Base-by-base conservation (phyloP, 208 protist genomes). In the Leishmania turanica region DNA sequence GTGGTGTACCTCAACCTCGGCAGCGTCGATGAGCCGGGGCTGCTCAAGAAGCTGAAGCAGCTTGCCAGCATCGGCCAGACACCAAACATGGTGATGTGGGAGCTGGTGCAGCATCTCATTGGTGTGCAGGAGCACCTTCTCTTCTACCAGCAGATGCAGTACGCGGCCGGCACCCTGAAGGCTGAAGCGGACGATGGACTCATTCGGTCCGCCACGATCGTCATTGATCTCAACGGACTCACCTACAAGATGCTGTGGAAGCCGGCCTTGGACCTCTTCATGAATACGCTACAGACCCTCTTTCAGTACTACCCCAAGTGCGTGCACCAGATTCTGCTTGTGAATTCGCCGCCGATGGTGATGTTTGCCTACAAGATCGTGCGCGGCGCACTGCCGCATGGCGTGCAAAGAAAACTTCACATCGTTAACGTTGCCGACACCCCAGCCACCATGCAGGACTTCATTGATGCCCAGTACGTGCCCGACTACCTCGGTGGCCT, bases 221-320 rank as follows among this genome's bases (percentile, higher is more conserved):
- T 94, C 51, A 71, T 94, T 31, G 90, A 94, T 68, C 76, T 79
- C 15, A 72, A 27, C 21, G 87, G 88, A 49, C 82, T 94, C 24
- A 87, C 60, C 53, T 94, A 91, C 86, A 89, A 89, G 82, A 90
- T 88, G 83, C 80, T 94, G 70, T 92, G 89, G 88, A 91, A 87
- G 68, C 91, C 91, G n/a, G 87, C 88, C 9, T 54, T 94, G 21
- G 85, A 92, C 62, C 79, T 94, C 47, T 88, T 94, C 66, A 85
- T 78, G 60, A 68, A 87, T 21, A 78, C 54, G 42, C 53, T 92
- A 19, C 75, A 65, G 40, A 76, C 58, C 19, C 75, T 92, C 54
- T 89, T 90, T 71, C 3, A 37, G 40, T 82, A 90, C 83, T 89
- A 91, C 79, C 81, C 89, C 0, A 86, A 94, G 66, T 89, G 82